Base-by-base conservation (phyloP, 176 grass and related monocot species). In the Luzula sylvatica region DNA sequence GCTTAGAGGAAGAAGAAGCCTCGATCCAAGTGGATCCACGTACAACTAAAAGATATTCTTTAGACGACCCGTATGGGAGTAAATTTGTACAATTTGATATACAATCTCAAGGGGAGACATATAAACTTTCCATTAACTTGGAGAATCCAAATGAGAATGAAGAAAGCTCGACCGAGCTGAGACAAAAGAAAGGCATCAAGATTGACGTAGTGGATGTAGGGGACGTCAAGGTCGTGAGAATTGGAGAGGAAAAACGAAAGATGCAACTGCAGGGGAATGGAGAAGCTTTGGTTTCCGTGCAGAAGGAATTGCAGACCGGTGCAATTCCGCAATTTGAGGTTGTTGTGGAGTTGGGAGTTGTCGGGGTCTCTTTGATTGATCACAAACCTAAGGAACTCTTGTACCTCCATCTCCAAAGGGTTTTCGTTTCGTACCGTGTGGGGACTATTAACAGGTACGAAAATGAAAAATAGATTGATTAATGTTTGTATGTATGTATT, bases 341-440 rank as follows among this genome's bases (percentile, higher is more conserved):
- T 70, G 88, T 82, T 76, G 52, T 96, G 55, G 90, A 89, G 70
- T 72, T 96, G 54, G 84, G 90, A 58, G 77, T 89, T 74, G 74
- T 96, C 35, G 90, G 90, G 65, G 61, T 89, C 51, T 96, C 84
- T 70, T 70, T 96, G 68, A 86, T 96, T 62, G 90, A 96, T 56
- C 84, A 96, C 76, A 82, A 73, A 57, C 90, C 84, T 15, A 85
- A 66, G 63, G 90, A 96, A 41, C 64, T 96, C 72, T 65, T 89
- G 48, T 96, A 96, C 70, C 80, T 96, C 40, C 68, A 79, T 63
- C 58, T 96, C 58, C 79, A 89, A 63, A 89, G 62, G 71, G 80
- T 96, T 70, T 89, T 82, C 27, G 55, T 89, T 50, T 96, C 90
- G 30, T 96, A 96, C 70, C 71, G 75, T 65, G 76, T 77, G 75